These are phyloP conservation scores for Phytophthora lateralis DNA, from an alignment of 352 stramenopile species.

Conservation along the genomic window DNA sequence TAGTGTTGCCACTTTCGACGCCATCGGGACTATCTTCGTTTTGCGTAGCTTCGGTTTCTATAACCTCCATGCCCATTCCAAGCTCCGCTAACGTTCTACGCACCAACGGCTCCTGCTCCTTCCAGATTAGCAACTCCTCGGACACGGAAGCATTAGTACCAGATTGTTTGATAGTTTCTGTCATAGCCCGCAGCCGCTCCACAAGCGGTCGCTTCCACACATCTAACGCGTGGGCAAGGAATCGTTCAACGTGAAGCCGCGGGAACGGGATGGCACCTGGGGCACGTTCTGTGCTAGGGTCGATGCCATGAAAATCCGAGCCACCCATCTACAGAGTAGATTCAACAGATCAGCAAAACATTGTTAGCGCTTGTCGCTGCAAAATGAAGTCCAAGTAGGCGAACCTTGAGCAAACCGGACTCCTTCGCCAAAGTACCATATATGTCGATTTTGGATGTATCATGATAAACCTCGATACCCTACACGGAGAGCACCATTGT, in stretches of 20 bases:
- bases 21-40: neutral
- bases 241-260: conserved; percentile 67
- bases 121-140: conserved; percentile 62
- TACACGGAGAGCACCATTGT: conserved; percentile 23
- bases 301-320: conserved; percentile 87
- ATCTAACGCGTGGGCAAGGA: conserved; percentile 69
- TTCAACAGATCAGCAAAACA: neutral
- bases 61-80: conserved; percentile 33
- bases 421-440: conserved; percentile 80
- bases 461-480: conserved; percentile 86
- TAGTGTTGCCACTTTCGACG: conserved; percentile 1
- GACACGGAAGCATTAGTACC: conserved; percentile 6
- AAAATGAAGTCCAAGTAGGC: conserved; percentile 1
- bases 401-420: conserved; percentile 70
- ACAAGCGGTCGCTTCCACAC: conserved; percentile 73
- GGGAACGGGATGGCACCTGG: conserved; percentile 83
- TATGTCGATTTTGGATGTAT: conserved; percentile 81
- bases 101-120: conserved; percentile 45
- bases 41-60: conserved; percentile 13
- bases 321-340: conserved; percentile 61
- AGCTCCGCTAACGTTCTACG: conserved; percentile 40
- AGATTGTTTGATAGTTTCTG: conserved; percentile 26
- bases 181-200: conserved; percentile 43
- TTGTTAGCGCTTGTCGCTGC: neutral
- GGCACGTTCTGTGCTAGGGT: conserved; percentile 65